These are phyloP conservation scores for Amoeboaphelidium occidentale DNA, from an alignment of 371 early-diverging fungal genomes.

Conservation along the genomic window DNA sequence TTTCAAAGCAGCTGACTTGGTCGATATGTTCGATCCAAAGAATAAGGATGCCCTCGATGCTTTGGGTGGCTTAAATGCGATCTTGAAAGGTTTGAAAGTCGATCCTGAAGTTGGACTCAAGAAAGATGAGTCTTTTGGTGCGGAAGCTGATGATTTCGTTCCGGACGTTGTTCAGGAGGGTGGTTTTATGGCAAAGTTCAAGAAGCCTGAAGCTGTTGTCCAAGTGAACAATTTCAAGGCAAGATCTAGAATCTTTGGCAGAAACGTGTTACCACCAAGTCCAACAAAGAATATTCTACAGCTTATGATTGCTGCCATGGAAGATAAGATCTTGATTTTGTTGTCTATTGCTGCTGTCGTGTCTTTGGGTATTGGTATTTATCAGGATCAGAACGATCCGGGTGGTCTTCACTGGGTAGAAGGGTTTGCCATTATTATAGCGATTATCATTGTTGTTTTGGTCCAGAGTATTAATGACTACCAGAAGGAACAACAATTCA, in stretches of 20 bases:
- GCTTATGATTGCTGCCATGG: constrained; percentile 34
- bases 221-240: constrained; percentile 5
- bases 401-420: constrained; percentile 36
- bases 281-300: constrained; percentile 26
- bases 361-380: constrained; percentile 45
- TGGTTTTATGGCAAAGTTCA: background rate
- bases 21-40: constrained; percentile 9
- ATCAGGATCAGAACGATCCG: constrained; percentile 22
- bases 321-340: constrained; percentile 28
- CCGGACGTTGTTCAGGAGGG: constrained; percentile 1
- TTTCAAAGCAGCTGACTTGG: too few species aligned
- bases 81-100: constrained; percentile 31
- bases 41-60: constrained; percentile 3
- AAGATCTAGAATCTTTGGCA: constrained; percentile 29
- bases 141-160: constrained; percentile 1
- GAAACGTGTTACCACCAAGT: constrained; percentile 32
- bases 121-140: constrained; percentile 26
- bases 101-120: constrained; percentile 34
- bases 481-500: constrained; percentile 82
- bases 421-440: constrained; percentile 42
- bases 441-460: constrained; percentile 60
- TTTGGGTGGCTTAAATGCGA: constrained; percentile 30
- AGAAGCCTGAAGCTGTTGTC: background rate
- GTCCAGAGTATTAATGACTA: constrained; percentile 89
- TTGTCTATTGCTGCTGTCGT: constrained; percentile 33